Percentiles rank a stretch among this genome's conserved stretches.
Evolutionary conservation across 148 eudicot genomes (phyloP).

Genomic region (Nepenthes mirabilis): DNA sequence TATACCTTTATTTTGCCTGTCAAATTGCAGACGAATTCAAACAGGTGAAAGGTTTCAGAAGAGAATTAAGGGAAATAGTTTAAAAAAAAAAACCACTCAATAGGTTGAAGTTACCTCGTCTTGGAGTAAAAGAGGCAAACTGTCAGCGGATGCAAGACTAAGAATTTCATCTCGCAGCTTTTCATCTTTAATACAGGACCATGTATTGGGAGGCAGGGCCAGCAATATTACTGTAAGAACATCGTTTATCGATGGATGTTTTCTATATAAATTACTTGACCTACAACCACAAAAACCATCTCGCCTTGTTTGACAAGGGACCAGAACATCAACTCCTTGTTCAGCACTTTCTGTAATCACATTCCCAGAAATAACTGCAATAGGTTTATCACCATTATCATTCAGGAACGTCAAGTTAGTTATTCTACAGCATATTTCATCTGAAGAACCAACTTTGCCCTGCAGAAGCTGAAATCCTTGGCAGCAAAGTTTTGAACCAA

Average conservation of each 20-base stretch:
- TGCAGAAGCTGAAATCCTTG: constrained; percentile 32
- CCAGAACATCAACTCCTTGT: constrained; percentile 19
- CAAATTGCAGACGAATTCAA: not conserved
- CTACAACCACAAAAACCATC: constrained; percentile 7
- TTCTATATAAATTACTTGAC: constrained; percentile 4
- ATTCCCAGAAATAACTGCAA: constrained; percentile 21
- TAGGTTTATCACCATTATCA: constrained; percentile 10
- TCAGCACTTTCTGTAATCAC: constrained; percentile 10
- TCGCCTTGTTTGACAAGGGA: constrained; percentile 20
- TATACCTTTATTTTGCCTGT: not conserved
- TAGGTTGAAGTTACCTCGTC: constrained; percentile 24
- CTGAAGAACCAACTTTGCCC: constrained; percentile 11
- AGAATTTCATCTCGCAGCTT: constrained; percentile 17
- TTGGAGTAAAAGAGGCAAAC: constrained; percentile 25
- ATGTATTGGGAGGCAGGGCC: constrained; percentile 34
- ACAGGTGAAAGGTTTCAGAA: not conserved
- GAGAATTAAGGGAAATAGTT: not conserved
- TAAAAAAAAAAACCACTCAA: not conserved
- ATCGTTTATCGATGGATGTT: constrained; percentile 21
- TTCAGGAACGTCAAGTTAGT: constrained; percentile 8
- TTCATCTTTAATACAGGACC: constrained; percentile 21
- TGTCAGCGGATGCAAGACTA: constrained; percentile 15
- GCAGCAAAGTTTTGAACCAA: constrained; percentile 24
- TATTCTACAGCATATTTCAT: constrained; percentile 8
- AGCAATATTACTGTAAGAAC: constrained; percentile 25